Evolutionary conservation across 202 grass and related monocot genomes (phyloP).

Genomic region (Tripidium arundinaceum): DNA sequence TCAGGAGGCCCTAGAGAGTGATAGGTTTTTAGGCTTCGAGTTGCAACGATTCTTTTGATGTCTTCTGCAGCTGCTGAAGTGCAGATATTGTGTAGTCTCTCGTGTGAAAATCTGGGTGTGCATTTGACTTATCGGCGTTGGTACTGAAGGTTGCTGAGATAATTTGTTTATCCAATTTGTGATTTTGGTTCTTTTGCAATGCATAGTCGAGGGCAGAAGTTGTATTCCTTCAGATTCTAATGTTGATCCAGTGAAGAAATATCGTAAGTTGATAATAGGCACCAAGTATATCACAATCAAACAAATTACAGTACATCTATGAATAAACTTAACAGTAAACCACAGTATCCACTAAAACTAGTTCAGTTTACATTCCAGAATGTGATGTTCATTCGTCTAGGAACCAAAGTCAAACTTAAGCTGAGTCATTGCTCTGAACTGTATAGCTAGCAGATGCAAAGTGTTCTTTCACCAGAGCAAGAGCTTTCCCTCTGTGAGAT

Average conservation of each 20-base stretch:
- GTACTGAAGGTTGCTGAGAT: too few relatives aligned
- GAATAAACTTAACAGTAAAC: neutral
- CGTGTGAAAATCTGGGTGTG: neutral
- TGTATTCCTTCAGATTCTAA: neutral
- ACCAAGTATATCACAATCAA: neutral
- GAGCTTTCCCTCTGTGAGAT: constrained; percentile 46
- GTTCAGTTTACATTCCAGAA: constrained; percentile 19
- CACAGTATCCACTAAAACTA: neutral
- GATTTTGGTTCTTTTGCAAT: neutral
- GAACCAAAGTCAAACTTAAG: constrained; percentile 15
- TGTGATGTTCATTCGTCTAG: neutral
- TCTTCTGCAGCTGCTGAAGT: neutral
- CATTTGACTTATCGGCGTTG: neutral
- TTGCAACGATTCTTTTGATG: constrained; percentile 1
- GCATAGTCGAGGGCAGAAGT: neutral
- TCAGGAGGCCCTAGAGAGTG: too few relatives aligned
- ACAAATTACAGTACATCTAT: too few relatives aligned
- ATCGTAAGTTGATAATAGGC: too few relatives aligned
- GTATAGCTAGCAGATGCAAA: constrained; percentile 59
- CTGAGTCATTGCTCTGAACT: constrained; percentile 37
- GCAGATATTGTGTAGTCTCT: neutral
- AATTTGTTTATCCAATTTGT: too few relatives aligned
- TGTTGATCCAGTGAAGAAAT: neutral
- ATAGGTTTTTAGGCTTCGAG: too few relatives aligned
- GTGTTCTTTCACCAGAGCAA: constrained; percentile 78